Evolutionary conservation across 768 basidiomycete species (phyloP).

Genomic region (Tylopilus cervinicoccineus): DNA sequence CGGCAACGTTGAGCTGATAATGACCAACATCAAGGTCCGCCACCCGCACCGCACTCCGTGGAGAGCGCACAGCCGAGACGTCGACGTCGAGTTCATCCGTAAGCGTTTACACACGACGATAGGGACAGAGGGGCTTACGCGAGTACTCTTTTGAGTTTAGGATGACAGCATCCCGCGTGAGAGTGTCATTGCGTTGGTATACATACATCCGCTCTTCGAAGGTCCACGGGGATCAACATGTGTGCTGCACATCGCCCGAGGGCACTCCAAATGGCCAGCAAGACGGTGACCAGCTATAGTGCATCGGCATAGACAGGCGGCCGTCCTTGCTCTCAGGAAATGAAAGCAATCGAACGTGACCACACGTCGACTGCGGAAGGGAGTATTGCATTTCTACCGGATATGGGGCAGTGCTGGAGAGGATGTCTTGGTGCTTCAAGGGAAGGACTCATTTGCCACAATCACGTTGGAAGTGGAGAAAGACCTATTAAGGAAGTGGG

Average conservation of each 20-base stretch:
- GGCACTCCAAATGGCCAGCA: slow-evolving; percentile 15
- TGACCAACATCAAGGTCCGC: slow-evolving; percentile 15
- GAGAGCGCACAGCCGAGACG: slow-evolving; percentile 24
- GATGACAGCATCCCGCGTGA: slow-evolving; percentile 29
- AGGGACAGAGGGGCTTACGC: slow-evolving; percentile 19
- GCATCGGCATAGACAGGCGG: slow-evolving; percentile 12
- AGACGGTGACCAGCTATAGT: slow-evolving; percentile 9
- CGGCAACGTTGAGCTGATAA: slow-evolving; percentile 20
- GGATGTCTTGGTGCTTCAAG: slow-evolving; percentile 2
- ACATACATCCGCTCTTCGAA: slow-evolving; percentile 20
- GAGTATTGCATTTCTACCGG: slow-evolving; percentile 6
- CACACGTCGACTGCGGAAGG: slow-evolving; percentile 4
- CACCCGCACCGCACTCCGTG: slow-evolving; percentile 10
- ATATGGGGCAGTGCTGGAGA: slow-evolving; percentile 13
- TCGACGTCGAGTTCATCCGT: slow-evolving; percentile 4
- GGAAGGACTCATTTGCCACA: slow-evolving; percentile 1
- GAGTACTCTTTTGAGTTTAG: slow-evolving; percentile 16
- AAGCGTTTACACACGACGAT: slow-evolving; percentile 17
- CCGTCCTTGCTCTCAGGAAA: slow-evolving; percentile 4
- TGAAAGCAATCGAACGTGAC: neutral
- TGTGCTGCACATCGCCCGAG: slow-evolving; percentile 17
- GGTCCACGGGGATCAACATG: slow-evolving; percentile 25
- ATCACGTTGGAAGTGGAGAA: neutral
- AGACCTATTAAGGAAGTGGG: neutral
- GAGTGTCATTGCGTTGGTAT: slow-evolving; percentile 8